phyloP scores from a whole-genome alignment of 768 basidiomycete species.

The Melanogaster broomeanus region DNA sequence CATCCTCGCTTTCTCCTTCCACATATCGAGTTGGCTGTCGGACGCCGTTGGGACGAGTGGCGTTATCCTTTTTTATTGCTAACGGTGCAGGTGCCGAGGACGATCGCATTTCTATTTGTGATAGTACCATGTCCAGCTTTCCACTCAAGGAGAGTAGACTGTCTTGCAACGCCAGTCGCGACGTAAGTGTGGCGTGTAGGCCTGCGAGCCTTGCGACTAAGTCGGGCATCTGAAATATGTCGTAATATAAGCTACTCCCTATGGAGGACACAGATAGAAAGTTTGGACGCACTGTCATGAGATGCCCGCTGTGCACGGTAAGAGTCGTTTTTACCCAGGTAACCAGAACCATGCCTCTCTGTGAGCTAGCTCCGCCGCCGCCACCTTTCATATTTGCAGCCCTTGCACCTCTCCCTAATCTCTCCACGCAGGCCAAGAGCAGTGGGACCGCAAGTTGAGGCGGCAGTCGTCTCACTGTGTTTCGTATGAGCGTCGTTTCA shows the following conservation, averaged over 20 bases:
- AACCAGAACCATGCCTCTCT: slow-evolving; percentile 68
- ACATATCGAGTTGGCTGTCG: slow-evolving; percentile 57
- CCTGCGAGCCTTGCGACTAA: slow-evolving; percentile 84
- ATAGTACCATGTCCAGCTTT: slow-evolving; percentile 89
- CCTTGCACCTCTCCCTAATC: slow-evolving; percentile 74
- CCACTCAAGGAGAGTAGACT: slow-evolving; percentile 85
- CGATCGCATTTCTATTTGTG: slow-evolving; percentile 89
- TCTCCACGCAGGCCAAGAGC: slow-evolving; percentile 85
- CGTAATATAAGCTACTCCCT: slow-evolving; percentile 8
- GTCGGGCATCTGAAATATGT: slow-evolving; percentile 74
- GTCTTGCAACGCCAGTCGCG: slow-evolving; percentile 80
- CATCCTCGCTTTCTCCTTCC: slow-evolving; percentile 79
- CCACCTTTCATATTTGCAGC: slow-evolving; percentile 76
- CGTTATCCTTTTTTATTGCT: slow-evolving; percentile 41
- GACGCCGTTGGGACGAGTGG: slow-evolving; percentile 35
- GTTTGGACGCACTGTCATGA: slow-evolving; percentile 80
- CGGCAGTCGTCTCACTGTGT: slow-evolving; percentile 85
- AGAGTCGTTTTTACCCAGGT: slow-evolving; percentile 83
- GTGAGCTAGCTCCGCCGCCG: slow-evolving; percentile 77
- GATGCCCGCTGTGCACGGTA: slow-evolving; percentile 82
- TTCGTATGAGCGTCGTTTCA: slow-evolving; percentile 75
- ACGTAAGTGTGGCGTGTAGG: slow-evolving; percentile 78
- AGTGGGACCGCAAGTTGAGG: slow-evolving; percentile 85
- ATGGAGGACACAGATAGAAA: neutral
- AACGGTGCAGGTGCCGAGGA: slow-evolving; percentile 65